Conservation (phyloP, 192 early-diverging fungal genomes). For the Backusella sp. region DNA sequence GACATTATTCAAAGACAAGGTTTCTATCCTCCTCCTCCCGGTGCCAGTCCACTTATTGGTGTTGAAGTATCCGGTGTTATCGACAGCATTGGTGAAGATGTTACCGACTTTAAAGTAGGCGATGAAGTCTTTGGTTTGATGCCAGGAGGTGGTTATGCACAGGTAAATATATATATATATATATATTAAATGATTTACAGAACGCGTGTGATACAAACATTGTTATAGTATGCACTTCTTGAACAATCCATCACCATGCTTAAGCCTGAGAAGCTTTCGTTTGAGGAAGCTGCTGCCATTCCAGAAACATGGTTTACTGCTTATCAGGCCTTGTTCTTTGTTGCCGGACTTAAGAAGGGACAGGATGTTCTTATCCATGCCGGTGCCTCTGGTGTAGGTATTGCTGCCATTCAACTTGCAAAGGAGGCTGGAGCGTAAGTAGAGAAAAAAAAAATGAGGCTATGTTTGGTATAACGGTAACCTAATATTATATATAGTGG, state of each 20-base stretch:
- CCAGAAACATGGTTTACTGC: slow-evolving; percentile 84
- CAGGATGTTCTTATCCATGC: slow-evolving; percentile 80
- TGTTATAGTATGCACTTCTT: slow-evolving; percentile 57
- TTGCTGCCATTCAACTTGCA: slow-evolving; percentile 80
- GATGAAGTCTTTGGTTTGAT: slow-evolving; percentile 75
- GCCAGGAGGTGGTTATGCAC: slow-evolving; percentile 74
- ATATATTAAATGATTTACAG: neutral
- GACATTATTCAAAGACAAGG: slow-evolving; percentile 75
- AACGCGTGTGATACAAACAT: neutral
- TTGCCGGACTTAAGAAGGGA: slow-evolving; percentile 53
- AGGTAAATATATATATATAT: slow-evolving; percentile 29
- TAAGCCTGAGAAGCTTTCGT: slow-evolving; percentile 52
- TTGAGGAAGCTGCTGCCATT: slow-evolving; percentile 65
- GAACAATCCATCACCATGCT: slow-evolving; percentile 58
- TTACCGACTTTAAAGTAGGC: slow-evolving; percentile 53
- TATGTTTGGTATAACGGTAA: neutral
- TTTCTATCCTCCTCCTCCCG: slow-evolving; percentile 62
- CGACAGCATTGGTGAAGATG: slow-evolving; percentile 43
- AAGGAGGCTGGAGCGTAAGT: slow-evolving; percentile 55
- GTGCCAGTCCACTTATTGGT: slow-evolving; percentile 65
- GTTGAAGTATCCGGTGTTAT: slow-evolving; percentile 73
- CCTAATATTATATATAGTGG: slow-evolving; percentile 22
- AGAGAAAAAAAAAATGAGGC: neutral
- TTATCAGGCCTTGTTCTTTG: slow-evolving; percentile 65
- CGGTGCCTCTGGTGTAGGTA: slow-evolving; percentile 73